phyloP scores from a whole-genome alignment of 768 basidiomycete species.

The Pleurotus salmoneostramineus region DNA sequence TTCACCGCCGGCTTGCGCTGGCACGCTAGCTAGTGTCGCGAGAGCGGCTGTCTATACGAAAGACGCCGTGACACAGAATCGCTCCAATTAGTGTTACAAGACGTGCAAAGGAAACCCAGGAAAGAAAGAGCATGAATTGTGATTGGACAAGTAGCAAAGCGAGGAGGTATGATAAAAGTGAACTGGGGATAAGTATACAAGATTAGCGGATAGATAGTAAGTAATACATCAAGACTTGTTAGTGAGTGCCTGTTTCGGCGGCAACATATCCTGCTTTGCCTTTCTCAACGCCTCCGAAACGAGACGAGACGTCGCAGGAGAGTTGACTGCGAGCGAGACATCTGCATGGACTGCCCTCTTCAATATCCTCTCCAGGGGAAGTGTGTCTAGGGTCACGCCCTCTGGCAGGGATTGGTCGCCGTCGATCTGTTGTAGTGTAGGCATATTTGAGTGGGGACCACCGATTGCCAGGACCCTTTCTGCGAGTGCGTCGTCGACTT shows the following conservation, averaged over 20 bases:
- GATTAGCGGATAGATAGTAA: no score
- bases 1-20: no score
- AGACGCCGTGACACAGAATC: no score
- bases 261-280: conserved; percentile 7
- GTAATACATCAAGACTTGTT: no score
- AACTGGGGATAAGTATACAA: no score
- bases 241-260: background rate
- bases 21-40: no score
- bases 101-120: no score
- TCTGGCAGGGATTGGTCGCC: background rate
- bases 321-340: background rate
- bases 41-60: no score
- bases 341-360: conserved; percentile 2
- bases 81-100: no score
- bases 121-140: no score
- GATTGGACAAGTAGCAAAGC: no score
- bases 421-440: conserved; percentile 1
- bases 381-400: background rate
- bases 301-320: background rate
- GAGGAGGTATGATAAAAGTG: no score
- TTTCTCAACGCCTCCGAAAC: background rate
- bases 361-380: conserved; percentile 3
- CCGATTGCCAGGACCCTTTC: background rate
- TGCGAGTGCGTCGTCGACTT: background rate
- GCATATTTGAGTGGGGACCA: background rate